Base-by-base conservation (phyloP, 768 basidiomycete genomes). In the Suillus hirtellus region DNA sequence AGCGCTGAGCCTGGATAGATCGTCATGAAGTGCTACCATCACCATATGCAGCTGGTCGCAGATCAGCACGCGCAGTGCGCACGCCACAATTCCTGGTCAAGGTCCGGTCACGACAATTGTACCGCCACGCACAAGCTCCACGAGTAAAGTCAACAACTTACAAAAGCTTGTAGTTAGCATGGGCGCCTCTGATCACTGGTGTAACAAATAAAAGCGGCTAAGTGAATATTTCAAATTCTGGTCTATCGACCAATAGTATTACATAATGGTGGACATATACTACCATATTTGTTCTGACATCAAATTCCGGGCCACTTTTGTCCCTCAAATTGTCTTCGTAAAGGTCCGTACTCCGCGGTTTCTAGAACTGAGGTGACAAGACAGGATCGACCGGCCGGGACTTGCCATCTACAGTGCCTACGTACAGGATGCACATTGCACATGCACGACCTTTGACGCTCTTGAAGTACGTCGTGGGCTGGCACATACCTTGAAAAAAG, bases 361-460 rank as follows among this genome's bases (percentile, higher is more conserved):
- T 58, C 56, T 58, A 42, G 56, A 58, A 58, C 6, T 15, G 24
- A 58, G 15, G 38, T 56, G 21, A 5, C 37, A 58, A 17, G 35
- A 37, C 35, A 42, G 24, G 24, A 56, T 56, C 56, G 21, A 40
- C 55, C 54, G 54, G 54, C 54, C 54, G 55, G 55, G 55, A 56
- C 38, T 56, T 56, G 38, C 55, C 55, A 40, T 42, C 17, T 58
- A 50, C 49, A 50, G 27, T 50, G 49, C 24, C 3, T 21, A 21
- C 31, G 27, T 31, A 56, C 55, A 40, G 55, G 55, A 56, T 31
- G 31, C 6, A 31, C 24, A 11, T 56, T 31, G 31, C 6, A 31
- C 24, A 11, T 56, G 24, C 38, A 56, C 24, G 40, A 40, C 40
- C 40, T 27, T 27, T 11, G 17, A 56, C 31, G 31, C 37, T 55